Base-by-base conservation (phyloP, 108 stramenopile species). In the Skeletonema menzelii region DNA sequence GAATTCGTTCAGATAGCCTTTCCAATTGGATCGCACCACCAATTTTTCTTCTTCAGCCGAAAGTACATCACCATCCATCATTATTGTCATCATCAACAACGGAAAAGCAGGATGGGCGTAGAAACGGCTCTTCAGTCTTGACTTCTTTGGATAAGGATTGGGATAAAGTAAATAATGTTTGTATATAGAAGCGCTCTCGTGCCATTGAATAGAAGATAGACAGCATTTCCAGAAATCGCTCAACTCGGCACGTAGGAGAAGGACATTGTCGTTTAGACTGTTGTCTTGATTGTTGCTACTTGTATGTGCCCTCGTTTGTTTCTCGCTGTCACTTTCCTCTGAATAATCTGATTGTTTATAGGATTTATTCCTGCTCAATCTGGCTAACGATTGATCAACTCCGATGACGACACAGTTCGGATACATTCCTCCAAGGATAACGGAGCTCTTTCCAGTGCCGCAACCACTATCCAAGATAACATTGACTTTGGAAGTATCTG, bases 21-120 rank as follows among this genome's bases (percentile, higher is more conserved):
- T 56, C 91, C 91, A 95, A 76, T 95, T 95, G 55, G 91, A 91
- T 27, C 94, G 86, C 13, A 95, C 69, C 6, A 85, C 57, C 12
- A 92, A 67, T 24, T 73, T 46, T 8, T 73, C 35, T 13, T 69
- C 65, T 22, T 64, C 66, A 15, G 72, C 35, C 19, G 68, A 55
- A 34, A 91, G 65, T 47, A 31, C 63, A 11, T 55, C 49, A 31
- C 27, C 38, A 31, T 67, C 28, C 63, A 34, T 56, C 37, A 46
- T 56, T 8, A 79, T 24, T 31, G 78, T 72, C 44, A 68, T 46
- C 78, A 79, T 79, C 32, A 97, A 61, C 62, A 95, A 59, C 13
- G 96, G 95, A 65, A 97, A 96, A 59, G 81, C 55, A 15, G 96
- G 86, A 65, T 97, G 96, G 14, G 86, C 96, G 75, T 97, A 95